phyloP scores from a whole-genome alignment of 805 yeast genomes.

The Candida silvicultrix region DNA sequence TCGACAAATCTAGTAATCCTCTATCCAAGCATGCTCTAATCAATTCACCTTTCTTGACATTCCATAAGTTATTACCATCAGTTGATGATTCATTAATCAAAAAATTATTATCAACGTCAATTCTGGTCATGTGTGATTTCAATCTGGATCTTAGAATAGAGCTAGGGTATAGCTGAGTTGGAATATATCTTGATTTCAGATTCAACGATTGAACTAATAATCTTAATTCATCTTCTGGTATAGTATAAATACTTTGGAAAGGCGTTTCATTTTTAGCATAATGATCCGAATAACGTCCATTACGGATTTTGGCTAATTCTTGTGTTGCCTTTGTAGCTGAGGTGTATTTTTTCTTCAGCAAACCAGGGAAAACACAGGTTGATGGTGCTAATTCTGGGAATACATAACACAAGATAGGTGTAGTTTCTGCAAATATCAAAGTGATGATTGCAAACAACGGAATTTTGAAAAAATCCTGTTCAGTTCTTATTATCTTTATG shows the following conservation, averaged over 20 bases:
- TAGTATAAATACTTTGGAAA: slow-evolving; percentile 39
- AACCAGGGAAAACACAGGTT: slow-evolving; percentile 48
- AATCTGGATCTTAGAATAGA: slow-evolving; percentile 30
- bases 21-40: slow-evolving; percentile 50
- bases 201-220: slow-evolving; percentile 30
- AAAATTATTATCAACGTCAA: slow-evolving; percentile 47
- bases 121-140: slow-evolving; percentile 34
- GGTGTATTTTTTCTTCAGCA: slow-evolving; percentile 26
- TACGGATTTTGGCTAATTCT: slow-evolving; percentile 10
- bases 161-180: slow-evolving; percentile 31
- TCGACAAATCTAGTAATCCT: slow-evolving; percentile 37
- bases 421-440: slow-evolving; percentile 44
- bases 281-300: slow-evolving; percentile 7
- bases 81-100: slow-evolving; percentile 13
- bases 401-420: slow-evolving; percentile 45
- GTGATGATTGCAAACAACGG: slow-evolving; percentile 46
- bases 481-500: slow-evolving; percentile 39
- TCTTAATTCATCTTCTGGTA: slow-evolving; percentile 34
- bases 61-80: slow-evolving; percentile 35
- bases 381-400: slow-evolving; percentile 53
- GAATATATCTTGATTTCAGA: slow-evolving; percentile 34
- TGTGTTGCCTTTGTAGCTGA: slow-evolving; percentile 18
- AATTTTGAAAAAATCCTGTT: slow-evolving; percentile 38
- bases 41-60: slow-evolving; percentile 42
- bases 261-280: slow-evolving; percentile 23